Evolutionary conservation across 2,329 filamentous ascomycete genomes (phyloP), one percentile per base, ranked within the genome.

Genomic region (Venturia effusa): DNA sequence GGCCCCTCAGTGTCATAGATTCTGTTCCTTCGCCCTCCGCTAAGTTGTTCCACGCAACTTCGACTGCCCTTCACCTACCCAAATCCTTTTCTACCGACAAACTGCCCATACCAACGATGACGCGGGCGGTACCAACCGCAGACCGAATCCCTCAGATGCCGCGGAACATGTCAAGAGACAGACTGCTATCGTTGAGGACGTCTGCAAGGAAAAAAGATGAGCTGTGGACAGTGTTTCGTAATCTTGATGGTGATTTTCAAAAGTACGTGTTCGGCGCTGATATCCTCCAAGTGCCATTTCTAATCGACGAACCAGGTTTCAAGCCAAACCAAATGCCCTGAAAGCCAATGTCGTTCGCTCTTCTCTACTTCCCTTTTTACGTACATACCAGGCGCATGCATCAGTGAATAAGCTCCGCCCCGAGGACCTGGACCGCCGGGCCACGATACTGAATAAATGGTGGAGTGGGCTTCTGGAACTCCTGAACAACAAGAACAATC

Each of bases 361-460:
- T 8, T 81, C 83, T 0, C 80, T 96, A 4, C 75, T 96, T 22
- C 89, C 91, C 0, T 96, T 96, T 69, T 77, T 97, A 54, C 83
- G 85, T 64, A 86, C 83, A 61, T 87, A 92, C 69, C 82, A 83
- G 66, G 77, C 82, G 40, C 87, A 93, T 70, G 77, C 84, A 1
- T 90, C 89, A 10, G 88, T 84, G 69, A 80, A 79, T 67, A 78
- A 74, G 19, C 78, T 96, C 57, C 79, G 83, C n/a, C 81, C 90
- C 1, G 90, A 96, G 76, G 90, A 96, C 72, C 76, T 96, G 55
- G 92, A 97, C 70, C 84, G 88, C 41, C 83, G 92, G 66, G 84
- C 88, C 1, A 86, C 85, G 55, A 90, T 95, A 59, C 77, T 96
- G 65, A 90, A 94, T 73, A 92, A 90, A 71, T 97, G 92, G 92